Evolutionary conservation across 208 protist species (phyloP), one percentile per base, ranked within the genome.

Genomic region (Wallacemonas sp.): DNA sequence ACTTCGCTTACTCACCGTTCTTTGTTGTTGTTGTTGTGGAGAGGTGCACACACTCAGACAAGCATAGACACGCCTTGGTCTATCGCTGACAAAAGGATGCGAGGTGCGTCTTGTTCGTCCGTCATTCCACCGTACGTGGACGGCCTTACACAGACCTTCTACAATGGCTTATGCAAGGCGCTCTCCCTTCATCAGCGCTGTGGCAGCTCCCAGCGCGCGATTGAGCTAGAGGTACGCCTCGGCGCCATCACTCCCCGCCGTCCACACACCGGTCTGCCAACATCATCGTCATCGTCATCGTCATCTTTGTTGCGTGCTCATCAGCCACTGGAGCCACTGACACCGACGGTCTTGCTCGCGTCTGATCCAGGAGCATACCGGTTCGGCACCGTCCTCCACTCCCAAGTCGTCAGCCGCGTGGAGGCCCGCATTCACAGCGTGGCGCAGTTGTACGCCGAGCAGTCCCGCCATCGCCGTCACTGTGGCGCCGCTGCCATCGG

Each of bases 151-250:
- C 26, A 69, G 45, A 66, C 74, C 32, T 36, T 89, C 26, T 59
- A 69, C 11, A 57, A 76, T 20, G 49, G 75, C 0, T 72, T 92
- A 23, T 74, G 76, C 12, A 59, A 70, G 50, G 72, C 67, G 48
- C 62, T 92, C 26, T 67, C 74, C 50, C 46, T 79, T 26, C 77
- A 86, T 48, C 79, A 72, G 25, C 52, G 61, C 29, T 64, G 57
- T 1, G 59, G 77, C 12, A 62, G 73, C 12, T 16, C 46, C 42
- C 74, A 44, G 11, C 25, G 59, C 29, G 67, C 50, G 12, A 49
- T 87, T 25, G 86, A 92, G 66, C 72, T 86, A 20, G 86, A 92
- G 62, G 76, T 76, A 25, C 86, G 86, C 5, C 67, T 92, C 4
- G 86, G 86, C 7, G 76, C 64, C 12, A 68, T 78, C 55, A 67